phyloP scores from a whole-genome alignment of 2,329 filamentous ascomycete species.

The Metarhizium robertsii region DNA sequence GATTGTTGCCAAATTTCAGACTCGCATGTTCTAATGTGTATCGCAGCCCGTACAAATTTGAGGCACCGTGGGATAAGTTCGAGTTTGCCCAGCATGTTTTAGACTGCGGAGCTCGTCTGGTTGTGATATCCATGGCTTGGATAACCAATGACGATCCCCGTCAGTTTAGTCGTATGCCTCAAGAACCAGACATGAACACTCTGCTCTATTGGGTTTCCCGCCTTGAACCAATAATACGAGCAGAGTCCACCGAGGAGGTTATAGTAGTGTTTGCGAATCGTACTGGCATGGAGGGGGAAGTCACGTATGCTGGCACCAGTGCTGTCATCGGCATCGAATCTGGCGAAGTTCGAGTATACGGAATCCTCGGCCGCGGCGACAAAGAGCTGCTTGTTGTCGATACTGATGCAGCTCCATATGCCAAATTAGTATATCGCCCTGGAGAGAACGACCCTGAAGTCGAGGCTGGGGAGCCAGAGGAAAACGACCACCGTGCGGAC shows the following conservation, averaged over 20 bases:
- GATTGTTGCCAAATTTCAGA: background rate
- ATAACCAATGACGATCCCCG: slow-evolving; percentile 47
- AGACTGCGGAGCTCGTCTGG: slow-evolving; percentile 45
- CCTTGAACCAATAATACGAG: slow-evolving; percentile 53
- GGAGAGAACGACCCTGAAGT: background rate
- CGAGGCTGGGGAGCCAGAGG: background rate
- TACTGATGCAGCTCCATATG: slow-evolving; percentile 36
- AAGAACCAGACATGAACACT: slow-evolving; percentile 62
- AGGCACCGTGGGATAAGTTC: slow-evolving; percentile 28
- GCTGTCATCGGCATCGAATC: slow-evolving; percentile 56
- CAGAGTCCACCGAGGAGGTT: slow-evolving; percentile 45
- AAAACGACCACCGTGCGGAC: background rate
- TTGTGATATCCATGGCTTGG: slow-evolving; percentile 73
- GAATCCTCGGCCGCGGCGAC: slow-evolving; percentile 60
- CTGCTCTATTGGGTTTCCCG: slow-evolving; percentile 67
- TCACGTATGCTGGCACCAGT: slow-evolving; percentile 65
- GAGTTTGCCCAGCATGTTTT: slow-evolving; percentile 48
- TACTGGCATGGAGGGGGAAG: slow-evolving; percentile 55
- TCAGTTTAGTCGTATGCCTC: slow-evolving; percentile 34
- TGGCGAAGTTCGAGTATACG: slow-evolving; percentile 60
- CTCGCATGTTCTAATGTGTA: background rate
- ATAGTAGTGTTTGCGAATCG: slow-evolving; percentile 66
- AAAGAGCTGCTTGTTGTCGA: slow-evolving; percentile 62
- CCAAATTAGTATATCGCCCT: slow-evolving; percentile 29
- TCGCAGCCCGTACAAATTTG: slow-evolving; percentile 25